Percentiles rank a stretch among this genome's conserved stretches.
Evolutionary conservation across 805 yeast genomes (phyloP).

Genomic region (Zygoascus tannicola): DNA sequence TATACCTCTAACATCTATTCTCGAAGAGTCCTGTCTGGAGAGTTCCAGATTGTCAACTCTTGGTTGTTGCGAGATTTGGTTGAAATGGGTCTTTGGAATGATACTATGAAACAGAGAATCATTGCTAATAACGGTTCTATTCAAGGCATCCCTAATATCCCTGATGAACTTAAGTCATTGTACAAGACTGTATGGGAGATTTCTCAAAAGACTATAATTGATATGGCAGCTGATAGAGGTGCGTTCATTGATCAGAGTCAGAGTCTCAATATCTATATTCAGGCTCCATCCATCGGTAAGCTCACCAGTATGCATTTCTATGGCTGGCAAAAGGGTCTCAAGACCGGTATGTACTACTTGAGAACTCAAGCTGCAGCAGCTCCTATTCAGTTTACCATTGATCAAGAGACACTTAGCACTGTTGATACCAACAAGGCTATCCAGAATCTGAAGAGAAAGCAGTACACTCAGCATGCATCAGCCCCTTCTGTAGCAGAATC

Average conservation of each 20-base stretch:
- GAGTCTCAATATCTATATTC: conserved; percentile 77
- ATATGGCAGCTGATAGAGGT: conserved; percentile 70
- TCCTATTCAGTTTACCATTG: conserved; percentile 82
- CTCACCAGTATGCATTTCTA: conserved; percentile 95
- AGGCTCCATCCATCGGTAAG: conserved; percentile 85
- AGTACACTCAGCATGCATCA: conserved; percentile 11
- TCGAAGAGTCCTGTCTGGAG: conserved; percentile 84
- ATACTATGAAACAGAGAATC: conserved; percentile 60
- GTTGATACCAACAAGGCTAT: conserved; percentile 14
- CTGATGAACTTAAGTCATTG: conserved; percentile 54
- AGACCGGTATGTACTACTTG: conserved; percentile 94
- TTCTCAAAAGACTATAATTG: conserved; percentile 68
- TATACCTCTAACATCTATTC: conserved; percentile 81
- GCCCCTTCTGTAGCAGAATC: conserved; percentile 2
- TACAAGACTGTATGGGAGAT: conserved; percentile 94
- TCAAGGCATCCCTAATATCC: conserved; percentile 61
- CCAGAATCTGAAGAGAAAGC: conserved; percentile 15
- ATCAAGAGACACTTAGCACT: conserved; percentile 26
- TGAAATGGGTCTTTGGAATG: conserved; percentile 70
- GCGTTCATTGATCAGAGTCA: conserved; percentile 82
- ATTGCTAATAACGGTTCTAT: conserved; percentile 75
- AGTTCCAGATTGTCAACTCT: conserved; percentile 80
- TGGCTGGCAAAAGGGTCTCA: conserved; percentile 94
- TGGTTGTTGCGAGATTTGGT: conserved; percentile 71
- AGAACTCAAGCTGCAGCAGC: conserved; percentile 94